Evolutionary conservation across 345 rosid species (phyloP).

Genomic region (Stellera chamaejasme): DNA sequence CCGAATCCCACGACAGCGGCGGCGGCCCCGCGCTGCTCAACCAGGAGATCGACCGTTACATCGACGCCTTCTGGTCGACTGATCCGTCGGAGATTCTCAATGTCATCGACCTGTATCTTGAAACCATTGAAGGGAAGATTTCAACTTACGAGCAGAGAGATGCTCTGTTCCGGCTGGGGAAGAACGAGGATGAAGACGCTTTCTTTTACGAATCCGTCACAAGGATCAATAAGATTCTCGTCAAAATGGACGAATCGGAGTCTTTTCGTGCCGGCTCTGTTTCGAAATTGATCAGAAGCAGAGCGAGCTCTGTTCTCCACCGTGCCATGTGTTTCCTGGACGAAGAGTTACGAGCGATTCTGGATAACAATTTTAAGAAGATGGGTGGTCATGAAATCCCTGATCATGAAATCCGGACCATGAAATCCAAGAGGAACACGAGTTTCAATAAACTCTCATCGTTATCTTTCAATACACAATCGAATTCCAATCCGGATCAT

Average conservation of each 20-base stretch:
- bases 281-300: conserved; percentile 24
- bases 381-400: conserved; percentile 9
- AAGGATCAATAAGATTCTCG: conserved; percentile 29
- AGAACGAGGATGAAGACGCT: conserved; percentile 30
- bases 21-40: conserved; percentile 15
- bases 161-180: conserved; percentile 23
- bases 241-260: conserved; percentile 20
- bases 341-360: conserved; percentile 50
- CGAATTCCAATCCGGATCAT: too few relatives aligned
- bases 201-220: conserved; percentile 30
- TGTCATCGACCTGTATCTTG: conserved; percentile 28
- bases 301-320: conserved; percentile 40
- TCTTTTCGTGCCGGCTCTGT: conserved; percentile 11
- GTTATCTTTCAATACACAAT: too few relatives aligned
- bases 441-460: background rate
- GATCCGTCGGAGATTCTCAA: conserved; percentile 23
- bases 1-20: background rate
- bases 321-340: conserved; percentile 52
- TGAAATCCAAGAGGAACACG: conserved; percentile 25
- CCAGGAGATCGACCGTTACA: conserved; percentile 42
- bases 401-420: background rate
- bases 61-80: conserved; percentile 14
- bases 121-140: conserved; percentile 39
- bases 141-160: conserved; percentile 19
- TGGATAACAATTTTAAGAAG: conserved; percentile 23